Conservation (phyloP, 345 rosid species). For the Lumnitzera racemosa region DNA sequence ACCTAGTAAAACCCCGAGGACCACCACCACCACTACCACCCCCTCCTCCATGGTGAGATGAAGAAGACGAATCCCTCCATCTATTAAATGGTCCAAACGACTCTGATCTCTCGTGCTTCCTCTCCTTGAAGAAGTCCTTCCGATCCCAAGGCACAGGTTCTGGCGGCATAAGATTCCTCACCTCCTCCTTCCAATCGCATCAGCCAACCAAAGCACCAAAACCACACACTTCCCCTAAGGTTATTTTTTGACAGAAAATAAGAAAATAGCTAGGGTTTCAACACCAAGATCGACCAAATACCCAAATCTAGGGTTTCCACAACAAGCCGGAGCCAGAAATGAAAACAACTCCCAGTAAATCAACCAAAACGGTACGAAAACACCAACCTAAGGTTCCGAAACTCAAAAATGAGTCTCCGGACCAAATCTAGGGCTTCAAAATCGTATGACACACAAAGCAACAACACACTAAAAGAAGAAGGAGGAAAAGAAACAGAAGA, state of each 20-base stretch:
- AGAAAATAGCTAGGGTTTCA: constrained; percentile 4
- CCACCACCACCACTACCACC: constrained; percentile 4
- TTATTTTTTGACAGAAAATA: too few species aligned
- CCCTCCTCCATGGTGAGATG: constrained; percentile 21
- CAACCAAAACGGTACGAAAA: too few species aligned
- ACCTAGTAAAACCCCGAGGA: constrained; percentile 46
- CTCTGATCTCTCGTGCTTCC: constrained; percentile 82
- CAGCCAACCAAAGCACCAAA: constrained; percentile 3
- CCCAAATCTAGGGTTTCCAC: neutral
- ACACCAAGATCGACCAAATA: neutral
- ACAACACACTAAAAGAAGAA: neutral
- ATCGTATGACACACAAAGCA: too few species aligned
- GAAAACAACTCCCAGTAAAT: neutral
- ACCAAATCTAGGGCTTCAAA: constrained; percentile 5
- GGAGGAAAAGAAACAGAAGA: neutral
- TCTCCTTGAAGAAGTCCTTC: constrained; percentile 74
- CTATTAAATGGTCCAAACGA: constrained; percentile 43
- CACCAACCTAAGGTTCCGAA: too few species aligned
- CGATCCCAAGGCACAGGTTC: constrained; percentile 91
- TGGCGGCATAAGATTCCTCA: constrained; percentile 72
- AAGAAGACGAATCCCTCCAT: constrained; percentile 68
- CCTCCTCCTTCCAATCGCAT: constrained; percentile 9
- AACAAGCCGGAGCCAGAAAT: constrained; percentile 1
- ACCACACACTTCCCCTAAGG: too few species aligned
- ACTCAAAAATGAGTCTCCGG: too few species aligned